Evolutionary conservation across 352 stramenopile genomes (phyloP).

Genomic region (Pythium dissimile): DNA sequence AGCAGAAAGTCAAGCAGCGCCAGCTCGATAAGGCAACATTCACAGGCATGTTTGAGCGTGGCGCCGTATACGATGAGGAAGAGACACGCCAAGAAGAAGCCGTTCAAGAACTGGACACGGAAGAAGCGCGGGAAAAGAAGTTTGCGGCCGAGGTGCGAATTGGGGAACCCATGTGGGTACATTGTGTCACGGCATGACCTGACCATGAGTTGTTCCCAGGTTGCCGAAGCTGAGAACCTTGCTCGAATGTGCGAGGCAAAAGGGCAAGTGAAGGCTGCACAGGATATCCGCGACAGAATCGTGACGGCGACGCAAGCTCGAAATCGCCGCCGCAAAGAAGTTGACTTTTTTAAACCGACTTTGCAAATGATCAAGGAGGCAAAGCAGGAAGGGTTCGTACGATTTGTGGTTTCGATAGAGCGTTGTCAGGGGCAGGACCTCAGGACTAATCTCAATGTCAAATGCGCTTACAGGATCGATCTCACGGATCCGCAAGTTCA

Average conservation of each 20-base stretch:
- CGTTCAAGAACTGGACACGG: background rate
- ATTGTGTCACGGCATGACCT: no score
- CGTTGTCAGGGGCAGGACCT: no score
- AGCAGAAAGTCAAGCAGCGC: conserved; percentile 61
- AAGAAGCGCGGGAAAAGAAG: conserved; percentile 37
- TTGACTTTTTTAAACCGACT: conserved; percentile 79
- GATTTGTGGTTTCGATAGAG: background rate
- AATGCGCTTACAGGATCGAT: conserved; percentile 65
- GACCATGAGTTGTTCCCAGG: conserved; percentile 17
- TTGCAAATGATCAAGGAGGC: conserved; percentile 75
- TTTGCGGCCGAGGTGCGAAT: conserved; percentile 50
- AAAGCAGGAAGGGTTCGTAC: conserved; percentile 60
- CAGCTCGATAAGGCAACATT: conserved; percentile 74
- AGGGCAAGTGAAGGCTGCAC: conserved; percentile 49
- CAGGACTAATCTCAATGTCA: no score
- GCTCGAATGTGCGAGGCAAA: conserved; percentile 69
- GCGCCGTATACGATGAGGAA: conserved; percentile 52
- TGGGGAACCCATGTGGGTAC: background rate
- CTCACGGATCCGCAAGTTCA: conserved; percentile 68
- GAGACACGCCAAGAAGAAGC: conserved; percentile 10
- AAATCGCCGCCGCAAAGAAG: conserved; percentile 43
- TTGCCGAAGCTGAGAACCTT: conserved; percentile 62
- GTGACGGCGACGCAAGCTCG: conserved; percentile 44
- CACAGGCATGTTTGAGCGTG: conserved; percentile 79
- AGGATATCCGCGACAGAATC: conserved; percentile 65